Evolutionary conservation across 371 early-diverging fungal genomes (phyloP), one percentile per base, ranked within the genome.

Genomic region (Umbelopsis sp.): DNA sequence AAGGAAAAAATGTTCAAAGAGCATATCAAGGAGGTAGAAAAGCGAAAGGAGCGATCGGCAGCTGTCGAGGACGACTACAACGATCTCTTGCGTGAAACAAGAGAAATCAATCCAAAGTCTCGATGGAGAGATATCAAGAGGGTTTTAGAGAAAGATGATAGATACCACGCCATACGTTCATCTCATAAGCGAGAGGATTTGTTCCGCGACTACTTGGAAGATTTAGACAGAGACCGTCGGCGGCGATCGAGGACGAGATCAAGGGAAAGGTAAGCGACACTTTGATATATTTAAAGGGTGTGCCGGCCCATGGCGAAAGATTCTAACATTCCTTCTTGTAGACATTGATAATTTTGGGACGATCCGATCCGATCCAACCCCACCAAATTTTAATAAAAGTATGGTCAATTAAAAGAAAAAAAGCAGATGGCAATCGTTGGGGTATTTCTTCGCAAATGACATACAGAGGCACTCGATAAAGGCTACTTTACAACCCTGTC

Each of bases 101-200:
- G 70, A 22, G 87, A 80, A 12, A 80, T 90, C 63, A 63, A 52
- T 22, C 64, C 67, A 8, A 80, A 83, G n/a, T 78, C 86, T 37
- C 74, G 82, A 35, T 91, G 90, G 90, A 78, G 86, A 66, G 82
- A 83, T 53, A 80, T 82, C 16, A 81, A 85, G 66, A 76, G 72
- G n/a, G 70, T 83, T 9, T 68, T 91, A 46, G 87, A 89, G 64
- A 70, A 79, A 16, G 89, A 91, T 65, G 68, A 72, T 25, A 78
- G 89, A 37, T 91, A 83, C 72, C 72, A 80, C 35, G 88, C 85
- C 4, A 74, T 91, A 63, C 78, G 77, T 25, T 83, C 85, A 6
- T 82, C 83, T 41, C 69, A 63, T 20, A 76, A 87, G 45, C 79
- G 90, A 29, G 90, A 91, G 72, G 90, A 89, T 70, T 57, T 87